phyloP scores from a whole-genome alignment of 371 early-diverging fungal genomes.

The Saksenaea oblongispora region DNA sequence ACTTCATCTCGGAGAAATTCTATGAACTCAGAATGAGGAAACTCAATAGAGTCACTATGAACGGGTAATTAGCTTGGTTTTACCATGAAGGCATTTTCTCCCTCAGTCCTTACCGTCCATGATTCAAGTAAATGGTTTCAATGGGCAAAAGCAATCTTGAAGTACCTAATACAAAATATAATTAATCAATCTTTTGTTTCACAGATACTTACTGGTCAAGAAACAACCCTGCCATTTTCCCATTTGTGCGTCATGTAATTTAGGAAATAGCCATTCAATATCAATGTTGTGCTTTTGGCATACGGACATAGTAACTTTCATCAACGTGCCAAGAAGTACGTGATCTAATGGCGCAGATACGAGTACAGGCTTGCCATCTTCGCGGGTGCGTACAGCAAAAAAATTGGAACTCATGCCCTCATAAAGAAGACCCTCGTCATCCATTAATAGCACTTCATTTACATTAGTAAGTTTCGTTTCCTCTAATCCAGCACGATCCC shows the following conservation, averaged over 20 bases:
- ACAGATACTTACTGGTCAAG: conserved; percentile 45
- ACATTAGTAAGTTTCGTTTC: conserved; percentile 37
- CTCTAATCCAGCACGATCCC: conserved; percentile 45
- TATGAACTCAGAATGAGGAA: conserved; percentile 29
- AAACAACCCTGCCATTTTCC: conserved; percentile 62
- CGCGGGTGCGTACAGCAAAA: conserved; percentile 38
- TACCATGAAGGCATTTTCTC: not conserved
- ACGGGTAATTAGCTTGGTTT: not conserved
- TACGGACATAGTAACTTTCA: conserved; percentile 51
- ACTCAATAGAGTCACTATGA: conserved; percentile 27
- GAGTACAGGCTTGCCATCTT: conserved; percentile 31
- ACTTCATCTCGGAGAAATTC: conserved; percentile 35
- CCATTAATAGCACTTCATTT: conserved; percentile 59
- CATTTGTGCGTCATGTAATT: conserved; percentile 33
- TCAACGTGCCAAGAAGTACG: conserved; percentile 62
- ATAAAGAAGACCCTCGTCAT: conserved; percentile 49
- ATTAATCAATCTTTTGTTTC: not conserved
- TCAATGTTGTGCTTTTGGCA: conserved; percentile 51
- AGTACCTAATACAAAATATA: conserved; percentile 32
- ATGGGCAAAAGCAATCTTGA: conserved; percentile 57
- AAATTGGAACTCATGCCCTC: conserved; percentile 72
- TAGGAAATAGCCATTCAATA: conserved; percentile 51
- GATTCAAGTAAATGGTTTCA: conserved; percentile 36
- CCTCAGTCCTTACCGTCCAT: conserved; percentile 29
- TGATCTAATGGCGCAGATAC: conserved; percentile 58